Percentiles rank a stretch among this genome's conserved stretches.
Evolutionary conservation across 2,329 filamentous ascomycete species (phyloP).

Genomic region (Myrmaecium sp.): DNA sequence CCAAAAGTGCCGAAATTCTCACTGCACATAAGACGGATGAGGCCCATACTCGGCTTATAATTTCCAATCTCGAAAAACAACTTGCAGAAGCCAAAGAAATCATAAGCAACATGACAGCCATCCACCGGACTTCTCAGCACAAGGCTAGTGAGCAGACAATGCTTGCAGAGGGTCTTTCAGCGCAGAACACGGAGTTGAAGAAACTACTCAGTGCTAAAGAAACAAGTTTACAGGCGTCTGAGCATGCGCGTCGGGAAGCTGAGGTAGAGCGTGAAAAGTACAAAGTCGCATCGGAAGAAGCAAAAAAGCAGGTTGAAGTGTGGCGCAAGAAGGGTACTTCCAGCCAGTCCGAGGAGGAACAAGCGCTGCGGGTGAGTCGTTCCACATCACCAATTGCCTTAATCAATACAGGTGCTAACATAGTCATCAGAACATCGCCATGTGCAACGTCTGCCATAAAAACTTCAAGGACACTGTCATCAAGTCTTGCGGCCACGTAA

Average conservation of each 20-base stretch:
- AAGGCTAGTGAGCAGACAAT: slow-evolving; percentile 53
- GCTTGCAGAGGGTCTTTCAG: slow-evolving; percentile 52
- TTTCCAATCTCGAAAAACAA: slow-evolving; percentile 83
- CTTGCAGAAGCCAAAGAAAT: slow-evolving; percentile 66
- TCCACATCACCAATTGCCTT: neutral
- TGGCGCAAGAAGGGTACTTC: slow-evolving; percentile 72
- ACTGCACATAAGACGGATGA: slow-evolving; percentile 85
- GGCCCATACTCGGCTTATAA: slow-evolving; percentile 53
- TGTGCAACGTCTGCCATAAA: slow-evolving; percentile 83
- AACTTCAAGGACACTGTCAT: slow-evolving; percentile 90
- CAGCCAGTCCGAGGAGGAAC: slow-evolving; percentile 67
- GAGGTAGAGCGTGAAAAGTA: slow-evolving; percentile 64
- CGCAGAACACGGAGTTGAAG: slow-evolving; percentile 62
- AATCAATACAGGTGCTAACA: slow-evolving; percentile 1
- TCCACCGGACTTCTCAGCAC: slow-evolving; percentile 61
- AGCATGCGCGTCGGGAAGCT: slow-evolving; percentile 40
- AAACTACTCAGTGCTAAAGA: slow-evolving; percentile 63
- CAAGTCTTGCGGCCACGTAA: slow-evolving; percentile 87
- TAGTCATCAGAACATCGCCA: slow-evolving; percentile 20
- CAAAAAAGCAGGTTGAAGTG: slow-evolving; percentile 66
- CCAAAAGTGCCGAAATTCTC: slow-evolving; percentile 85
- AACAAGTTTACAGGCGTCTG: slow-evolving; percentile 45
- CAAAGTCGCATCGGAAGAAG: slow-evolving; percentile 58
- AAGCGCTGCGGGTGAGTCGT: slow-evolving; percentile 67
- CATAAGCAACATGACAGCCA: slow-evolving; percentile 50